These are phyloP conservation scores for Amanita pallidorosea DNA, from an alignment of 768 basidiomycete genomes.

Conservation along the genomic window DNA sequence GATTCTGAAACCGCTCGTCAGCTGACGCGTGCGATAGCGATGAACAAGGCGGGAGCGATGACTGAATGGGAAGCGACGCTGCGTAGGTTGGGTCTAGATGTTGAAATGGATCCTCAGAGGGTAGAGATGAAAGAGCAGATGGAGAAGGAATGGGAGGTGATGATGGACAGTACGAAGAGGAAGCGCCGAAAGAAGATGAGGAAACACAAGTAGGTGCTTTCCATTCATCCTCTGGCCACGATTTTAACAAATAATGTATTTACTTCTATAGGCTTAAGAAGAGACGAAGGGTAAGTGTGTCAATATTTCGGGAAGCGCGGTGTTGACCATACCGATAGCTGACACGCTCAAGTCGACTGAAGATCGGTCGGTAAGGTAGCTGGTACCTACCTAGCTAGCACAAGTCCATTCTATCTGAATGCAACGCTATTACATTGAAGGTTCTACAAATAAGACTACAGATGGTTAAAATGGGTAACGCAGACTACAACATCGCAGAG, in stretches of 20 bases:
- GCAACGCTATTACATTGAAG: neutral
- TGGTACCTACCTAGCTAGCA: conserved; percentile 5
- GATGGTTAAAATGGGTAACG: neutral
- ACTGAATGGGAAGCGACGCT: conserved; percentile 63
- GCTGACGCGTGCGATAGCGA: conserved; percentile 64
- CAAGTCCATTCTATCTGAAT: neutral
- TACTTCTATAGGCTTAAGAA: conserved; percentile 70
- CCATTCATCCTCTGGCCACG: neutral
- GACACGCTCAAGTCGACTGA: conserved; percentile 29
- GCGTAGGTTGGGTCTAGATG: conserved; percentile 50
- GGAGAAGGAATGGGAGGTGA: conserved; percentile 51
- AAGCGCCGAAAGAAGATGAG: conserved; percentile 92
- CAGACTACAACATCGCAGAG: neutral
- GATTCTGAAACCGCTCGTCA: conserved; percentile 76
- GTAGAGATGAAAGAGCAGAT: conserved; percentile 41
- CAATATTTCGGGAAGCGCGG: neutral
- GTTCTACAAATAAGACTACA: neutral
- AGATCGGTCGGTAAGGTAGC: conserved; percentile 19
- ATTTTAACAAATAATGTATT: conserved; percentile 1
- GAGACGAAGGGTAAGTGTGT: conserved; percentile 66
- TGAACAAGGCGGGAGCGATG: conserved; percentile 50
- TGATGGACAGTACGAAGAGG: conserved; percentile 76
- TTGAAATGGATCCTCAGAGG: conserved; percentile 36
- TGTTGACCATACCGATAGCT: conserved; percentile 23
- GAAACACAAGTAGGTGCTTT: conserved; percentile 77